These are phyloP conservation scores for Hypomyces perniciosus DNA, from an alignment of 2,329 filamentous ascomycete genomes.

Conservation along the genomic window DNA sequence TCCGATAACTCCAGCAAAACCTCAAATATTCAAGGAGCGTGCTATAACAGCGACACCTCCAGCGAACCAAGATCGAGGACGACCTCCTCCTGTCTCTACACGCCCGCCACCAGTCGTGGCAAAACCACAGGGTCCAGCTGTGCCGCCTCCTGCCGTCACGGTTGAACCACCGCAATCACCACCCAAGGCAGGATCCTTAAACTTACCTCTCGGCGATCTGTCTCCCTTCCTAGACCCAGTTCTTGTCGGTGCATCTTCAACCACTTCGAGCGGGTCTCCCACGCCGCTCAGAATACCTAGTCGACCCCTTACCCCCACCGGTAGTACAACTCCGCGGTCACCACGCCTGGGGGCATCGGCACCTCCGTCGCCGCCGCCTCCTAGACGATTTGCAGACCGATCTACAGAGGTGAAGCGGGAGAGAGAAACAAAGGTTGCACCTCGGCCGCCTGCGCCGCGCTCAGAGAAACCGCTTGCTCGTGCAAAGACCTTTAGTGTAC, in stretches of 20 bases:
- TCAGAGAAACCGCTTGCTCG: conserved; percentile 56
- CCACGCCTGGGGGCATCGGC: conserved; percentile 42
- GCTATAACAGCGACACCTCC: conserved; percentile 10
- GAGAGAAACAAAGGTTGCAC: conserved; percentile 36
- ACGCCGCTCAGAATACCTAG: conserved; percentile 50
- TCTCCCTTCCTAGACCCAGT: conserved; percentile 44
- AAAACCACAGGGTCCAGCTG: conserved; percentile 20
- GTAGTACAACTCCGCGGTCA: conserved; percentile 35
- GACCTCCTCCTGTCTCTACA: conserved; percentile 21
- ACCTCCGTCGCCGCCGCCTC: conserved; percentile 59
- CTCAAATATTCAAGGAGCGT: conserved; percentile 17
- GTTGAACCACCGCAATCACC: conserved; percentile 67
- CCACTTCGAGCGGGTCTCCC: conserved; percentile 34
- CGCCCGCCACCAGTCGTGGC: conserved; percentile 18
- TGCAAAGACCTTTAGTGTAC: conserved; percentile 14
- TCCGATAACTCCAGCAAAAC: conserved; percentile 11
- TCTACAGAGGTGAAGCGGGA: conserved; percentile 54
- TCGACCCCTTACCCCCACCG: conserved; percentile 47
- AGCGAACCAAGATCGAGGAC: conserved; percentile 18
- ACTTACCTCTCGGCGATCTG: conserved; percentile 33
- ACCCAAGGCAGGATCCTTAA: conserved; percentile 41
- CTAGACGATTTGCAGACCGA: conserved; percentile 56
- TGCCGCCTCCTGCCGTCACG: conserved; percentile 57
- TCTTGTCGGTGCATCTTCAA: conserved; percentile 33
- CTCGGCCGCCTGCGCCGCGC: conserved; percentile 73